These are phyloP conservation scores for Omphalea diandra DNA, from an alignment of 441 rosid genomes.

Conservation along the genomic window DNA sequence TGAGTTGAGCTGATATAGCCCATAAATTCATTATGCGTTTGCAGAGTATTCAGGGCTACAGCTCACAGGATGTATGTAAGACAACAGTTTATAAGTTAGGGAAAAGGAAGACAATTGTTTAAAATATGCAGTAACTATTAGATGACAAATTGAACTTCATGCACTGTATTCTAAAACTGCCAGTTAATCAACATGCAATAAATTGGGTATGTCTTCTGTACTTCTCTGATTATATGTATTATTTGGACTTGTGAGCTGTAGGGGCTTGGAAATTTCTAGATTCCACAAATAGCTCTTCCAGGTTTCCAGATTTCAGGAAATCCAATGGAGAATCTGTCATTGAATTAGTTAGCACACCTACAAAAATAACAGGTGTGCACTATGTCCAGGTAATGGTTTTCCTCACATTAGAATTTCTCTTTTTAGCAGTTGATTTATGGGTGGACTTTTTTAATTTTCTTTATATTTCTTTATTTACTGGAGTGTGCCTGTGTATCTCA, in stretches of 20 bases:
- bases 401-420: not conserved
- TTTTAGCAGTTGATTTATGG: not conserved
- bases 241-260: conserved; percentile 38
- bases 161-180: conserved; percentile 7
- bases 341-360: conserved; percentile 80
- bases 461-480: not conserved
- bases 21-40: not conserved
- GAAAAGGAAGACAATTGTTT: not conserved
- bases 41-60: not conserved
- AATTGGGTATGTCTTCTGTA: conserved; percentile 7
- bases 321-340: conserved; percentile 73
- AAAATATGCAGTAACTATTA: not conserved
- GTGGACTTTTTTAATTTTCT: not conserved
- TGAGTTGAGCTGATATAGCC: not conserved
- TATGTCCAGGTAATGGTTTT: conserved; percentile 73
- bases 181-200: not conserved
- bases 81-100: not conserved
- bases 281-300: conserved; percentile 74
- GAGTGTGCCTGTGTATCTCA: not conserved
- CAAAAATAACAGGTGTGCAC: conserved; percentile 93
- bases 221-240: conserved; percentile 2
- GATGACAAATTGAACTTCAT: not conserved
- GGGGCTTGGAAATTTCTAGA: conserved; percentile 89
- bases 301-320: conserved; percentile 78
- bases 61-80: not conserved